These are phyloP conservation scores for Apiospora rasikravindrae DNA, from an alignment of 2,329 filamentous ascomycete species.

Conservation along the genomic window DNA sequence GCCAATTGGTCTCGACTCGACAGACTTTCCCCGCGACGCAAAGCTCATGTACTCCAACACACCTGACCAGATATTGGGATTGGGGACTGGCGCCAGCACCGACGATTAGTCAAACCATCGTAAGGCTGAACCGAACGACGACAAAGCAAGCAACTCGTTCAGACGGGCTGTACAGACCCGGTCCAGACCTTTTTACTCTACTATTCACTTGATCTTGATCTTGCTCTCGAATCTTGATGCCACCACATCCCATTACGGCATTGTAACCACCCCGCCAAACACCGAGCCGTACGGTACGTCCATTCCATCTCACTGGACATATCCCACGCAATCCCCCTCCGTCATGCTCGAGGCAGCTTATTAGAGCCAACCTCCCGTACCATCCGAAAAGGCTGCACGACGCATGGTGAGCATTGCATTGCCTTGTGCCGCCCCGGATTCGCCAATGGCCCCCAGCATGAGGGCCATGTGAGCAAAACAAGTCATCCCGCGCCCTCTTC, in stretches of 20 bases:
- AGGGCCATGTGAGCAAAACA: constrained; percentile 3
- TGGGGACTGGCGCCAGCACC: neutral
- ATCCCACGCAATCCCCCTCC: constrained; percentile 1
- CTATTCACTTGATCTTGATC: neutral
- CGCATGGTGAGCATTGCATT: constrained; percentile 12
- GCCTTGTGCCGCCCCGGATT: neutral
- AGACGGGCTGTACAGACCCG: neutral
- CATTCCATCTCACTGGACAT: no score
- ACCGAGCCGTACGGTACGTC: neutral
- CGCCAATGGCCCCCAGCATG: neutral
- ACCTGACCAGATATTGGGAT: constrained; percentile 4
- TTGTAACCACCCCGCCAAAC: neutral
- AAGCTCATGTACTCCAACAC: constrained; percentile 8
- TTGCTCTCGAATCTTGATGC: neutral
- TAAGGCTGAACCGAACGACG: neutral
- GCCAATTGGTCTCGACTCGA: neutral
- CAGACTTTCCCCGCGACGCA: constrained; percentile 3
- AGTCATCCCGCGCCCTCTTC: neutral
- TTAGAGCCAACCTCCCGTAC: neutral
- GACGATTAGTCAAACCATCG: neutral
- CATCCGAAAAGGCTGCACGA: constrained; percentile 4
- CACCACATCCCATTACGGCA: neutral
- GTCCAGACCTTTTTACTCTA: neutral
- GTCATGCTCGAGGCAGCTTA: neutral
- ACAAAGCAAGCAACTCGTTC: neutral